Conservation (phyloP, 345 rosid genomes). For the Dipteronia dyeriana region DNA sequence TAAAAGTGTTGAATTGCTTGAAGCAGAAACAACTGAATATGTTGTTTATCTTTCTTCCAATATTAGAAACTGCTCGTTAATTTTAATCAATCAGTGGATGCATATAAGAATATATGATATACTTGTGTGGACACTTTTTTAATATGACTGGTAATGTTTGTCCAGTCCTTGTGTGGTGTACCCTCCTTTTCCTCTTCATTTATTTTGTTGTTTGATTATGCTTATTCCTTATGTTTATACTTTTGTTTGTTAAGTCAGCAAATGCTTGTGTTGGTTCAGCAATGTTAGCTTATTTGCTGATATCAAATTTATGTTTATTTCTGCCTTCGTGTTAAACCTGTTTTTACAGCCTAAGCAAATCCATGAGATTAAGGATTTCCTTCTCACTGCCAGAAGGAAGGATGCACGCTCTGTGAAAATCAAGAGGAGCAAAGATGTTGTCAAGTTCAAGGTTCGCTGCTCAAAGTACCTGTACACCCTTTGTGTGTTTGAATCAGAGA, state of each 20-base stretch:
- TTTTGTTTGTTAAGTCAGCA: neutral
- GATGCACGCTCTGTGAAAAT: conserved; percentile 91
- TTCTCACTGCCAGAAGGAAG: conserved; percentile 92
- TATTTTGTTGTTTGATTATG: neutral
- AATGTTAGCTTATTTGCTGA: neutral
- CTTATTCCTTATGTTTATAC: neutral
- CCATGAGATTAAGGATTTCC: conserved; percentile 95
- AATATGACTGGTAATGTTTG: neutral
- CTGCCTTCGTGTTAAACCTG: neutral
- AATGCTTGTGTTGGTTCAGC: neutral
- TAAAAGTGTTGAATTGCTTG: neutral
- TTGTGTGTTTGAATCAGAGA: conserved; percentile 80
- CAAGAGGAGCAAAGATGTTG: conserved; percentile 77
- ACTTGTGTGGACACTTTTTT: no score
- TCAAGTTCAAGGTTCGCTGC: conserved; percentile 95
- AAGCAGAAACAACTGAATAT: neutral
- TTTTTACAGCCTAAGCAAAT: conserved; percentile 79
- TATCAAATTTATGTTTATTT: neutral
- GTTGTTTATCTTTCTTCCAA: neutral
- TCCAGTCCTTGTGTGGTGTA: neutral
- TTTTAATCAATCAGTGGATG: neutral
- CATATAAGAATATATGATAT: no score
- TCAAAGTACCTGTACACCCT: conserved; percentile 90
- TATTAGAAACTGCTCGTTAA: neutral
- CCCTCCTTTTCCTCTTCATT: neutral